Evolutionary conservation across 805 yeast genomes (phyloP).

Genomic region (Saturnispora bothae): DNA sequence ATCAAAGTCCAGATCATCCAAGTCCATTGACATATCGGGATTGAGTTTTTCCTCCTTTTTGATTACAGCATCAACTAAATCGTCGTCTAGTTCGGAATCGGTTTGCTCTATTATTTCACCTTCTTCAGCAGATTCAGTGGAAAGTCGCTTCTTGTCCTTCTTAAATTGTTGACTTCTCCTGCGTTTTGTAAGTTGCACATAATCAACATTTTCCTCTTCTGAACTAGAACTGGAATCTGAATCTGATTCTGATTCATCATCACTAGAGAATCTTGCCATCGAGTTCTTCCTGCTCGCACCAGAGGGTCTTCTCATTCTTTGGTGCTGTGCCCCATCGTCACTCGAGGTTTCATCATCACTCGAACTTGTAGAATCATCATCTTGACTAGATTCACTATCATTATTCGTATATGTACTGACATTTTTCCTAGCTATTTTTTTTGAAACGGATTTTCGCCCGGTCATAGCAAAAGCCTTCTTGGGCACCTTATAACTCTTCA

Average conservation of each 20-base stretch:
- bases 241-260: constrained; percentile 18
- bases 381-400: constrained; percentile 19
- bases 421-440: constrained; percentile 1
- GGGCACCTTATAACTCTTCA: constrained; percentile 2
- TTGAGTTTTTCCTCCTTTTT: constrained; percentile 27
- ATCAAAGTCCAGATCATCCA: constrained; percentile 19
- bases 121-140: constrained; percentile 8
- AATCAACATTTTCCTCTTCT: constrained; percentile 60
- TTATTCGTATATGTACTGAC: not conserved
- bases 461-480: constrained; percentile 1
- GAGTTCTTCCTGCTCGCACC: constrained; percentile 14
- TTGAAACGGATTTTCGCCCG: not conserved
- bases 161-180: constrained; percentile 33
- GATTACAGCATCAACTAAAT: constrained; percentile 32
- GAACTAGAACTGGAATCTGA: constrained; percentile 31
- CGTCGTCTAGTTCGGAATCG: constrained; percentile 33
- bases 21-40: not conserved
- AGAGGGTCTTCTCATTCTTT: not conserved
- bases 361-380: constrained; percentile 10
- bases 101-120: constrained; percentile 21
- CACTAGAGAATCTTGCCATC: constrained; percentile 3
- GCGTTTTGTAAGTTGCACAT: constrained; percentile 61
- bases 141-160: constrained; percentile 28
- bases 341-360: constrained; percentile 19
- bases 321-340: constrained; percentile 7